These are phyloP conservation scores for Camillea tinctor DNA, from an alignment of 2,329 filamentous ascomycete genomes.

Conservation along the genomic window DNA sequence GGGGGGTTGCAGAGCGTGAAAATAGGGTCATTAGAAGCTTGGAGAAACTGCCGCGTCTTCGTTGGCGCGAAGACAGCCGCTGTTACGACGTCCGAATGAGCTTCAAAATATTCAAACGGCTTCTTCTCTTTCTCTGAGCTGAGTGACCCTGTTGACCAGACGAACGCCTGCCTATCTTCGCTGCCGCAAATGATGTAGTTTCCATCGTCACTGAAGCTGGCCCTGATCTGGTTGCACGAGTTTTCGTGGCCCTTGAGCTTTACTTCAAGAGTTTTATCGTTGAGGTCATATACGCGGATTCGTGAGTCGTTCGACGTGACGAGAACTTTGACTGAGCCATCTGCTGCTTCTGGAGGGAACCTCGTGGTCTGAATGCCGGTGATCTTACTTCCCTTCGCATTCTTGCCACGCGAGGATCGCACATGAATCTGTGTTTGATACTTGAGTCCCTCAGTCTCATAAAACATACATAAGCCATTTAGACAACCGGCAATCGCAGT, in stretches of 20 bases:
- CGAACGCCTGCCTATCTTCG: constrained; percentile 85
- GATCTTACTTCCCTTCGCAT: constrained; percentile 95
- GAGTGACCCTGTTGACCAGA: constrained; percentile 70
- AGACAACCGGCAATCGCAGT: constrained; percentile 85
- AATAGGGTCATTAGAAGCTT: constrained; percentile 84
- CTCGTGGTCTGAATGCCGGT: constrained; percentile 82
- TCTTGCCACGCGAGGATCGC: constrained; percentile 87
- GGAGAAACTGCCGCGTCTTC: constrained; percentile 73
- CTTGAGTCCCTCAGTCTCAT: constrained; percentile 87
- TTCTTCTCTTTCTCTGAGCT: constrained; percentile 74
- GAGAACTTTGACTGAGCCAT: constrained; percentile 75
- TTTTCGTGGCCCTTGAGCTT: constrained; percentile 95
- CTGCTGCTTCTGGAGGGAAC: constrained; percentile 48
- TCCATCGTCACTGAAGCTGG: constrained; percentile 83
- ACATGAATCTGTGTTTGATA: constrained; percentile 85
- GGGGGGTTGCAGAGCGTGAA: constrained; percentile 96
- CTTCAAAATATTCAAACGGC: constrained; percentile 86
- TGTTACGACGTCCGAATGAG: constrained; percentile 84
- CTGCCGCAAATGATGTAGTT: constrained; percentile 88
- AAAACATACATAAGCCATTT: constrained; percentile 83
- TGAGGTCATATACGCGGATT: constrained; percentile 83
- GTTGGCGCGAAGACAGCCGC: constrained; percentile 83
- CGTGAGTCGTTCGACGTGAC: constrained; percentile 95
- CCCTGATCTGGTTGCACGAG: constrained; percentile 83
- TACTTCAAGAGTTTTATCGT: constrained; percentile 78